Evolutionary conservation across 352 stramenopile species (phyloP).

Genomic region (Pseudoperonospora humuli): DNA sequence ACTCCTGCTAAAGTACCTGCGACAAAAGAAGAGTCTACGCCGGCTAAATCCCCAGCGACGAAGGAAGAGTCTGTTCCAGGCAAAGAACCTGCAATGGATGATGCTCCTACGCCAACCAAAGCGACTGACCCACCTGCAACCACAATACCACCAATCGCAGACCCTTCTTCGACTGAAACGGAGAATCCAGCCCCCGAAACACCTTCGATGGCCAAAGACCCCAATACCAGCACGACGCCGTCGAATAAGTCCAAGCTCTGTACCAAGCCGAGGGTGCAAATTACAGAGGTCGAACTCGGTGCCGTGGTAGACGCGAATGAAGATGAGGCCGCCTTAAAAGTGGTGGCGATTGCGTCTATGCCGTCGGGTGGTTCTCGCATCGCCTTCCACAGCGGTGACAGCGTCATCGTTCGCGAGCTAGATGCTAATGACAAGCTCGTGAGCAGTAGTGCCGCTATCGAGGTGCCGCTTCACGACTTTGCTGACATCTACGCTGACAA

Average conservation of each 20-base stretch:
- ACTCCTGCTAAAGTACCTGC: no score
- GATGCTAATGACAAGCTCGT: constrained; percentile 44
- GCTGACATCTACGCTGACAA: constrained; percentile 46
- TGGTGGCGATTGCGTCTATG: constrained; percentile 31
- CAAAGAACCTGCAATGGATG: no score
- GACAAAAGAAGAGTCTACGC: no score
- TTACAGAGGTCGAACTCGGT: constrained; percentile 37
- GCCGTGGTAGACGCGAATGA: constrained; percentile 30
- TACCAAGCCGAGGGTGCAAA: constrained; percentile 28
- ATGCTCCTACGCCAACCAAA: no score
- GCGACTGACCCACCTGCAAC: background rate
- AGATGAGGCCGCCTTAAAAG: constrained; percentile 40
- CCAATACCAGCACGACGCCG: background rate
- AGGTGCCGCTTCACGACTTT: constrained; percentile 43
- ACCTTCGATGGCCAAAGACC: no score
- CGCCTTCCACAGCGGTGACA: constrained; percentile 45
- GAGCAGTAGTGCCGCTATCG: constrained; percentile 22
- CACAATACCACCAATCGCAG: background rate
- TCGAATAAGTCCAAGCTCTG: constrained; percentile 30
- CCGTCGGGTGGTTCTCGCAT: constrained; percentile 40
- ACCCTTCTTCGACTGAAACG: background rate
- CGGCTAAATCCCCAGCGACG: no score
- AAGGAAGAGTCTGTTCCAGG: no score
- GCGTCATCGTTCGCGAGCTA: constrained; percentile 37
- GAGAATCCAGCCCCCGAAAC: constrained; percentile 7